These are phyloP conservation scores for Pisolithus microcarpus DNA, from an alignment of 768 basidiomycete species.

Conservation along the genomic window DNA sequence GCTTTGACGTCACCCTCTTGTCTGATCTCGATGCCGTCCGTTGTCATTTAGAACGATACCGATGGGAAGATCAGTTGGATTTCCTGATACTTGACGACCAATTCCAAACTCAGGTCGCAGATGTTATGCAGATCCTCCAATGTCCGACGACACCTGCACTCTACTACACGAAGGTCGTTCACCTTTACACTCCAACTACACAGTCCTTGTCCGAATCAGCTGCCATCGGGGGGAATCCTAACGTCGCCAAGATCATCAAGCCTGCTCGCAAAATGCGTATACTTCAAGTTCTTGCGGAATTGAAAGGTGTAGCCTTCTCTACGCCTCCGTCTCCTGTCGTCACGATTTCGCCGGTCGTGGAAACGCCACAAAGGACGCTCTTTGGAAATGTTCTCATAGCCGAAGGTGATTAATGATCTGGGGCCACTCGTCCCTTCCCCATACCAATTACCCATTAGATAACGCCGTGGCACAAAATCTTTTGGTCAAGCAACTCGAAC, in stretches of 20 bases:
- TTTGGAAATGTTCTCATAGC: conserved; percentile 66
- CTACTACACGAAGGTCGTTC: conserved; percentile 55
- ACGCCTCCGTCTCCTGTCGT: conserved; percentile 22
- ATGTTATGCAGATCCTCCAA: conserved; percentile 45
- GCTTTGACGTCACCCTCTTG: conserved; percentile 42
- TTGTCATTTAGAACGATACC: conserved; percentile 30
- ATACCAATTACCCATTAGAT: conserved; percentile 33
- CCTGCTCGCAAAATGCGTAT: conserved; percentile 56
- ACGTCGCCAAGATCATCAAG: conserved; percentile 64
- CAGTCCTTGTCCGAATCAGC: conserved; percentile 42
- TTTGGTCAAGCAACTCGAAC: conserved; percentile 59
- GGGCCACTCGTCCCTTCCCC: background rate
- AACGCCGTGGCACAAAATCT: conserved; percentile 66
- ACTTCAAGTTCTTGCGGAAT: conserved; percentile 52
- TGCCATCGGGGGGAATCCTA: conserved; percentile 41
- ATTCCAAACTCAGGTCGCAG: conserved; percentile 50
- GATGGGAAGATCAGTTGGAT: conserved; percentile 36
- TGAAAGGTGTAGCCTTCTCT: conserved; percentile 48
- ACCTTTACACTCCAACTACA: conserved; percentile 66
- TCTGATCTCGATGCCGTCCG: conserved; percentile 42
- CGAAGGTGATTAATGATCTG: conserved; percentile 41
- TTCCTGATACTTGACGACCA: conserved; percentile 66
- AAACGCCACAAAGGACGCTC: conserved; percentile 46
- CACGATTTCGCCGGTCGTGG: conserved; percentile 39
- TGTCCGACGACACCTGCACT: conserved; percentile 33